These are phyloP conservation scores for Hordeum marinum DNA, from an alignment of 176 grass and related monocot genomes.

Conservation along the genomic window DNA sequence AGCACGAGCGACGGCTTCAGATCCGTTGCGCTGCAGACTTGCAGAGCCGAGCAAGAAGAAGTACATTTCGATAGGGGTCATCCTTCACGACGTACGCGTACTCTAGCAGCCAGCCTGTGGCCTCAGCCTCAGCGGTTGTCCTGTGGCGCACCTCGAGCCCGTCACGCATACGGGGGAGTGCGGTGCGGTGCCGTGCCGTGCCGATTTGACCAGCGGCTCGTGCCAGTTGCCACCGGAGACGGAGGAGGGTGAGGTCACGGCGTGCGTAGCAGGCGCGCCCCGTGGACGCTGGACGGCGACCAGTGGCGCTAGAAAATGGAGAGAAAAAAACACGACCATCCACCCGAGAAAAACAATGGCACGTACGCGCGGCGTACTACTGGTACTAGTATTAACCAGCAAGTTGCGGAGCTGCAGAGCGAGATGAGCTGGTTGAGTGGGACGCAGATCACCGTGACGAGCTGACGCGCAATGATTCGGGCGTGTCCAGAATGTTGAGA, in stretches of 20 bases:
- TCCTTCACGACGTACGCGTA: neutral
- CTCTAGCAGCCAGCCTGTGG: no score
- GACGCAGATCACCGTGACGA: constrained; percentile 4
- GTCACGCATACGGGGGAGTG: neutral
- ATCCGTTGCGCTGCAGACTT: no score
- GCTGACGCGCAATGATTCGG: constrained; percentile 11
- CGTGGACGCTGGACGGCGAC: neutral
- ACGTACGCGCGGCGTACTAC: neutral
- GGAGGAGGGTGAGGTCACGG: constrained; percentile 2
- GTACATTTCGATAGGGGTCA: neutral
- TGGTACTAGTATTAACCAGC: neutral
- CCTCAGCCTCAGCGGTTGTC: neutral
- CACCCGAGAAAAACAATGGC: no score
- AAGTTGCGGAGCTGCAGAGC: neutral
- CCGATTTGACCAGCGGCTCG: neutral
- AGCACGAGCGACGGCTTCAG: neutral
- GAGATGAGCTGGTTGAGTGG: constrained; percentile 13
- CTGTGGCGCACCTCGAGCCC: neutral
- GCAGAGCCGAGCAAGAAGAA: no score
- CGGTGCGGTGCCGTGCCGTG: no score
- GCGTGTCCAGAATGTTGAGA: constrained; percentile 21
- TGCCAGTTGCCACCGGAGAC: neutral
- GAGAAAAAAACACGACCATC: no score
- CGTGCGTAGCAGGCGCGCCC: neutral
- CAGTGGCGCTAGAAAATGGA: neutral